Evolutionary conservation across 805 yeast genomes (phyloP).

Genomic region (Pichia ethanolica): DNA sequence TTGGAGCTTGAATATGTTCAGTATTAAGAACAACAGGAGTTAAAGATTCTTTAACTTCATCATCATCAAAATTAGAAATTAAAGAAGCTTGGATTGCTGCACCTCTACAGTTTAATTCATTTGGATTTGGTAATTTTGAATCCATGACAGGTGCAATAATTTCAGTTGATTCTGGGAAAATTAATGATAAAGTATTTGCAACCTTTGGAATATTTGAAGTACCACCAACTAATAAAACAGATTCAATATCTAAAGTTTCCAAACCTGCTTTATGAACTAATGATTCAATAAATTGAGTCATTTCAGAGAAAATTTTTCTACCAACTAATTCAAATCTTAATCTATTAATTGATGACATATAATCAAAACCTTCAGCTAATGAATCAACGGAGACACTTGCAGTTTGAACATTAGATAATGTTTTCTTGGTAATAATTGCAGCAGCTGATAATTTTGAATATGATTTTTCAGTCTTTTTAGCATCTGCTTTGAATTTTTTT

Average conservation of each 20-base stretch:
- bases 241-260: slow-evolving; percentile 81
- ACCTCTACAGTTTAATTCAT: slow-evolving; percentile 87
- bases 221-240: slow-evolving; percentile 90
- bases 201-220: slow-evolving; percentile 88
- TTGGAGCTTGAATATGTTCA: slow-evolving; percentile 74
- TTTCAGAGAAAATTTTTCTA: slow-evolving; percentile 66
- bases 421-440: slow-evolving; percentile 78
- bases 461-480: slow-evolving; percentile 75
- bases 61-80: slow-evolving; percentile 73
- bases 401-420: slow-evolving; percentile 80
- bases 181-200: slow-evolving; percentile 58
- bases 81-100: slow-evolving; percentile 95
- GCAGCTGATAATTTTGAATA: slow-evolving; percentile 83
- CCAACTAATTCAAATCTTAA: slow-evolving; percentile 86
- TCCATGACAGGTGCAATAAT: slow-evolving; percentile 73
- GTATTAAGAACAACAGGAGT: slow-evolving; percentile 83
- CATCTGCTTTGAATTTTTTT: slow-evolving; percentile 76
- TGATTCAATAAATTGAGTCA: slow-evolving; percentile 67
- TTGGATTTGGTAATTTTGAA: slow-evolving; percentile 75
- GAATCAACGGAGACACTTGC: slow-evolving; percentile 93
- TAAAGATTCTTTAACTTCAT: slow-evolving; percentile 70
- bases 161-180: slow-evolving; percentile 76
- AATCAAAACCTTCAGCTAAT: slow-evolving; percentile 88
- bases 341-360: slow-evolving; percentile 88
- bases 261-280: slow-evolving; percentile 76